Evolutionary conservation across 108 stramenopile species (phyloP).

Genomic region (Pseudonitzschia pungens): DNA sequence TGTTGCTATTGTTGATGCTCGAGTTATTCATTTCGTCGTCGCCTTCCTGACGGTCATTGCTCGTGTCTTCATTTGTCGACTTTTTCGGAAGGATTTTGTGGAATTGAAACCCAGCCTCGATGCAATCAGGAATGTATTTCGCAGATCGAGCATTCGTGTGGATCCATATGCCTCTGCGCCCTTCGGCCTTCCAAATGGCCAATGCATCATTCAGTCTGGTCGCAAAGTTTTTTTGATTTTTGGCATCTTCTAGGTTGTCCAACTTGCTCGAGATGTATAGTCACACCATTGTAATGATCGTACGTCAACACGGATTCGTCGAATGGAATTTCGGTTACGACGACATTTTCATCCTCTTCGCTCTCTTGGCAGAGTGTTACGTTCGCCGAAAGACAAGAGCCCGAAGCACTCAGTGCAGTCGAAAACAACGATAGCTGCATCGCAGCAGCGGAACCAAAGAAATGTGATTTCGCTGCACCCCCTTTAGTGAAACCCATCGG

Average conservation of each 20-base stretch:
- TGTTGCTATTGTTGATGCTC: neutral
- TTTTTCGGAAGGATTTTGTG: slow-evolving; percentile 31
- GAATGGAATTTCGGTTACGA: slow-evolving; percentile 32
- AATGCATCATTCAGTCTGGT: slow-evolving; percentile 32
- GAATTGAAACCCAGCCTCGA: slow-evolving; percentile 63
- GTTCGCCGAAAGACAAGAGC: neutral
- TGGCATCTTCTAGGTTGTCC: neutral
- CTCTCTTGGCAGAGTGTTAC: neutral
- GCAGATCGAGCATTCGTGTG: slow-evolving; percentile 39
- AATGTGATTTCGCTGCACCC: too few relatives aligned
- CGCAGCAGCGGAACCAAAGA: neutral
- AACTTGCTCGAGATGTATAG: slow-evolving; percentile 38
- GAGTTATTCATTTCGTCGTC: neutral
- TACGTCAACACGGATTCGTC: slow-evolving; percentile 49
- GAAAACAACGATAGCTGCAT: neutral
- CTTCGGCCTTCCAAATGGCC: slow-evolving; percentile 49
- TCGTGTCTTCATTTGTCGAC: neutral
- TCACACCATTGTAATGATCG: slow-evolving; percentile 80
- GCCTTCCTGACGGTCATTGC: neutral
- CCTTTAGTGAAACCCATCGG: neutral
- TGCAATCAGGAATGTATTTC: slow-evolving; percentile 28
- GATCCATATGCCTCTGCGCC: slow-evolving; percentile 76
- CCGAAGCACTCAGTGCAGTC: neutral
- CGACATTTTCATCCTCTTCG: neutral
- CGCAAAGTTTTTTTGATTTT: neutral